These are phyloP conservation scores for Cutaneotrichosporon sp. DNA, from an alignment of 1,284 basidiomycete species.

Conservation along the genomic window DNA sequence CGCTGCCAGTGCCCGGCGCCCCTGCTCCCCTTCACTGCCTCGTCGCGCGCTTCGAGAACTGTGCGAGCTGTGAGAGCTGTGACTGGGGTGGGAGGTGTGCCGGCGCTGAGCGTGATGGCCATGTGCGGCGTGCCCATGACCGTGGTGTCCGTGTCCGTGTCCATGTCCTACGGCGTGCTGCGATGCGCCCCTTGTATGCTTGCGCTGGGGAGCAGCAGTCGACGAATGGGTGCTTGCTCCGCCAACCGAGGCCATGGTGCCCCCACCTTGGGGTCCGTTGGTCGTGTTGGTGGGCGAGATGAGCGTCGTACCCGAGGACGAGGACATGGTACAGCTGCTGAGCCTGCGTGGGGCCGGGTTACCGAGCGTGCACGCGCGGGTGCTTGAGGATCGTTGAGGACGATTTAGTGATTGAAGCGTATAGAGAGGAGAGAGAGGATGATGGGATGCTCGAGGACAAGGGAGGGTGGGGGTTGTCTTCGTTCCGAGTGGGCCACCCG, in stretches of 20 bases:
- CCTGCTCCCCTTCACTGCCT: conserved; percentile 31
- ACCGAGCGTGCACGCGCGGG: neutral
- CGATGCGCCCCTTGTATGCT: conserved; percentile 1
- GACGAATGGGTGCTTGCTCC: neutral
- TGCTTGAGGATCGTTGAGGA: neutral
- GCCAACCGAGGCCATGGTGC: neutral
- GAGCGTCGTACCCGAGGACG: conserved; percentile 37
- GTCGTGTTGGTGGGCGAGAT: conserved; percentile 32
- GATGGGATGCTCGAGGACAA: neutral
- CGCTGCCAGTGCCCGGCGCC: conserved; percentile 35
- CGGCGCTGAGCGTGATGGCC: conserved; percentile 8
- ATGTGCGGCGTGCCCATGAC: conserved; percentile 13
- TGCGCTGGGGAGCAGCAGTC: neutral
- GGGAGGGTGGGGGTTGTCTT: neutral
- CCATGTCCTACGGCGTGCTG: conserved; percentile 1
- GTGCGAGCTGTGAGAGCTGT: conserved; percentile 8
- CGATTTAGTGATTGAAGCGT: neutral
- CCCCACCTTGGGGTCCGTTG: neutral
- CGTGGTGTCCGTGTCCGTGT: conserved; percentile 12
- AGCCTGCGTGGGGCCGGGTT: neutral
- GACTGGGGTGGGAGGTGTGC: conserved; percentile 5
- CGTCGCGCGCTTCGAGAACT: conserved; percentile 16
- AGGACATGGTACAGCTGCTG: conserved; percentile 24
- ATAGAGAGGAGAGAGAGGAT: neutral
- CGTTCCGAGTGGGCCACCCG: no score